phyloP scores from a whole-genome alignment of 768 basidiomycete genomes.

The Hypsizygus marmoreus region DNA sequence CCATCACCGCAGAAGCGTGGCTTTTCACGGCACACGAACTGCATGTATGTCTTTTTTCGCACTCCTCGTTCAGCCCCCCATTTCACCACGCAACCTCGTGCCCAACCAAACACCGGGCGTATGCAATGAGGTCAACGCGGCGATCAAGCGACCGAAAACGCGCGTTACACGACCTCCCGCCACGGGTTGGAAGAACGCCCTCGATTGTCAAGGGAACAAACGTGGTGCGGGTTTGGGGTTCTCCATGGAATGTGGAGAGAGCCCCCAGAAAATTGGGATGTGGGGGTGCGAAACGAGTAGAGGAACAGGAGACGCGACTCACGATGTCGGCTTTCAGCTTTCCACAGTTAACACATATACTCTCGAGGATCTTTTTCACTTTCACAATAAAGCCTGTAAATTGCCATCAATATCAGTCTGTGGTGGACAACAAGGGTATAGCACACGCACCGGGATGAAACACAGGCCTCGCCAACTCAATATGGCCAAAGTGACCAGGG shows the following conservation, averaged over 20 bases:
- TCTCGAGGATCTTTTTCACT: slow-evolving; percentile 99
- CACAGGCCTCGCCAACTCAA: slow-evolving; percentile 95
- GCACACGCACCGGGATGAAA: slow-evolving; percentile 85
- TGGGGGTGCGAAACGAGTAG: slow-evolving; percentile 95
- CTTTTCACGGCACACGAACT: slow-evolving; percentile 33
- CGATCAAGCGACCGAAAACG: slow-evolving; percentile 95
- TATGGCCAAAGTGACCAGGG: slow-evolving; percentile 98
- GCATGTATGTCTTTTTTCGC: slow-evolving; percentile 64
- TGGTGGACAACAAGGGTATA: not conserved
- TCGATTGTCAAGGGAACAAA: slow-evolving; percentile 73
- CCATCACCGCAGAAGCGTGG: slow-evolving; percentile 41
- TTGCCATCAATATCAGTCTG: not conserved
- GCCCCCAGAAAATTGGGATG: slow-evolving; percentile 98
- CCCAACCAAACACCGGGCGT: slow-evolving; percentile 76
- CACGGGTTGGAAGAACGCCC: slow-evolving; percentile 79
- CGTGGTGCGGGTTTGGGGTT: slow-evolving; percentile 93
- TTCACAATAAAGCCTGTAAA: slow-evolving; percentile 90
- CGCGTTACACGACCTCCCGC: slow-evolving; percentile 65
- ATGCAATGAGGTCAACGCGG: slow-evolving; percentile 71
- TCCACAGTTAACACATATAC: slow-evolving; percentile 98
- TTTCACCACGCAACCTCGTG: slow-evolving; percentile 92
- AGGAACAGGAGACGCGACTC: slow-evolving; percentile 78
- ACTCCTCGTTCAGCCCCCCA: slow-evolving; percentile 98
- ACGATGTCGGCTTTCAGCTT: slow-evolving; percentile 97
- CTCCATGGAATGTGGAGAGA: slow-evolving; percentile 89